phyloP scores from a whole-genome alignment of 1,284 basidiomycete species.

The Microbotryum saponariae region DNA sequence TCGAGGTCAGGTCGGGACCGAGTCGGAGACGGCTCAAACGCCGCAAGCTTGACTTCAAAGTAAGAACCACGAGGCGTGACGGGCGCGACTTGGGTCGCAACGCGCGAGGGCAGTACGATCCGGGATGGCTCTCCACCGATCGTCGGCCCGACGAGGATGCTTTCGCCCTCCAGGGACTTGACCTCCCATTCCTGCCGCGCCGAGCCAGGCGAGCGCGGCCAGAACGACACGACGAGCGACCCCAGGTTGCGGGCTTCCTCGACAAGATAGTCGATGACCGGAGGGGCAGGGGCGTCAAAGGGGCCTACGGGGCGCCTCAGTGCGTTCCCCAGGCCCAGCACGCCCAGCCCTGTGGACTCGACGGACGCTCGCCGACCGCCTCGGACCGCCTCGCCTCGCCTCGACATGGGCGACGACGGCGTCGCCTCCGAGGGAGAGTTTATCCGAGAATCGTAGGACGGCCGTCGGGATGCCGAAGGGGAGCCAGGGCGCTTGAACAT shows the following conservation, averaged over 20 bases:
- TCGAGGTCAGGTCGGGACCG: slow-evolving; percentile 37
- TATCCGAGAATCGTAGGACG: no score
- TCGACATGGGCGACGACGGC: not conserved
- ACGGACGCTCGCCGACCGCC: not conserved
- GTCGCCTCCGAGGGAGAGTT: no score
- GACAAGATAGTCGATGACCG: slow-evolving; percentile 23
- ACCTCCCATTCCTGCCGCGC: slow-evolving; percentile 10
- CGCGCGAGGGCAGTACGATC: slow-evolving; percentile 59
- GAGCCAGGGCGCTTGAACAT: no score
- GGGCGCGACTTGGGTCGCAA: slow-evolving; percentile 48
- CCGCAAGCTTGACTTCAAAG: slow-evolving; percentile 61
- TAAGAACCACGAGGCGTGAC: slow-evolving; percentile 43
- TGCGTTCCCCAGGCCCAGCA: slow-evolving; percentile 1
- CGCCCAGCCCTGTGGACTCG: slow-evolving; percentile 1
- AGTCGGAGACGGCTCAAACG: slow-evolving; percentile 31
- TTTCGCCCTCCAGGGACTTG: slow-evolving; percentile 53
- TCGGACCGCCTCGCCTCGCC: not conserved
- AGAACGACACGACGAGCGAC: slow-evolving; percentile 31
- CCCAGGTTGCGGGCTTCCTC: slow-evolving; percentile 35
- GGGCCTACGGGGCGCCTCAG: no score
- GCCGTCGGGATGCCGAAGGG: no score
- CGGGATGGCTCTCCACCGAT: slow-evolving; percentile 36
- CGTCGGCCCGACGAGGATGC: slow-evolving; percentile 36
- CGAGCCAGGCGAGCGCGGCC: slow-evolving; percentile 8
- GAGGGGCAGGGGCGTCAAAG: no score